Evolutionary conservation across 306 rosid genomes (phyloP).

Genomic region (Pterocarpus macrocarpus): DNA sequence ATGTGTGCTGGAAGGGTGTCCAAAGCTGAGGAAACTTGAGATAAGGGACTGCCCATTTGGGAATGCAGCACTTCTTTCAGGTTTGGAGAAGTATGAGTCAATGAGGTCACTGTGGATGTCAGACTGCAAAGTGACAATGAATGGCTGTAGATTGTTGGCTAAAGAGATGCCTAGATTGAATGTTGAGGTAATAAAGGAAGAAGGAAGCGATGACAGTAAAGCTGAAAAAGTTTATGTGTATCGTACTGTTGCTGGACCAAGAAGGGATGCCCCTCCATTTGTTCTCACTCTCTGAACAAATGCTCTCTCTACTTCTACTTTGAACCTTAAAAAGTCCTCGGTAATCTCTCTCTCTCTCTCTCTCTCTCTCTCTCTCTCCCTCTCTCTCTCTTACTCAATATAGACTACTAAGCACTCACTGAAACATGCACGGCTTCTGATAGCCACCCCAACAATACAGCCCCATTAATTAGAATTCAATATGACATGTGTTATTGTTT

Average conservation of each 20-base stretch:
- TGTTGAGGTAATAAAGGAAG: conserved; percentile 81
- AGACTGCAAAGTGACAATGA: conserved; percentile 73
- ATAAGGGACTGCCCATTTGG: conserved; percentile 90
- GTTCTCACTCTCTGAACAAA: conserved; percentile 69
- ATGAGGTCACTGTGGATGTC: conserved; percentile 97
- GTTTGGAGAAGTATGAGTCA: conserved; percentile 71
- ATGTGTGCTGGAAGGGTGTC: conserved; percentile 79
- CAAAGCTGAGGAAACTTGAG: conserved; percentile 84
- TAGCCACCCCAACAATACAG: too few relatives aligned
- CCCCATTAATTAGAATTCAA: conserved; percentile 12
- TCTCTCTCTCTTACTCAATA: conserved; percentile 46
- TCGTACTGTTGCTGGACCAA: conserved; percentile 84
- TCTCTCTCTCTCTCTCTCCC: conserved; percentile 56
- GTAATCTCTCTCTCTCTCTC: conserved; percentile 51
- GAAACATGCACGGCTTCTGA: conserved; percentile 20
- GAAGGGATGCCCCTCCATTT: conserved; percentile 84
- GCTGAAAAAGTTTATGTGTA: conserved; percentile 77
- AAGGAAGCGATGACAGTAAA: conserved; percentile 53
- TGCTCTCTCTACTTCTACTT: conserved; percentile 23
- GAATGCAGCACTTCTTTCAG: conserved; percentile 71
- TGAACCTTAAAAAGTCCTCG: conserved; percentile 40
- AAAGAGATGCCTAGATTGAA: conserved; percentile 79
- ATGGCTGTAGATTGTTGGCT: conserved; percentile 65
- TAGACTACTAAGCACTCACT: background rate
- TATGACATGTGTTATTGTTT: background rate